Evolutionary conservation across 306 rosid genomes (phyloP).

Genomic region (Pueraria montana): DNA sequence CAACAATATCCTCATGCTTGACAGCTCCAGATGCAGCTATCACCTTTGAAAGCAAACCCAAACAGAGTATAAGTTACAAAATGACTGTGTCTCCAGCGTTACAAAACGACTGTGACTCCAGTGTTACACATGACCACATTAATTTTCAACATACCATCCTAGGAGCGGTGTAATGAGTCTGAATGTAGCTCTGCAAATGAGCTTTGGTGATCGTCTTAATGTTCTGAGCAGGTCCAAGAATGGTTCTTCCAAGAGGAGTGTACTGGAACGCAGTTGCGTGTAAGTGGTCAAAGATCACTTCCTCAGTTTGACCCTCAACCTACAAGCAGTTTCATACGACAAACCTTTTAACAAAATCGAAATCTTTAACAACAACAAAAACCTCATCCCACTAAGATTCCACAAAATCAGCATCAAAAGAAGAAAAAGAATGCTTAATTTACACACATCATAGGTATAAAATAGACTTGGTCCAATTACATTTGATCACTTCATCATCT

Average conservation of each 20-base stretch:
- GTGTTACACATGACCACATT: background rate
- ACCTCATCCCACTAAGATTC: background rate
- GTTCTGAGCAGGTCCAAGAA: constrained; percentile 90
- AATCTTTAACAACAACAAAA: background rate
- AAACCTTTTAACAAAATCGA: background rate
- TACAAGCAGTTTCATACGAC: constrained; percentile 44
- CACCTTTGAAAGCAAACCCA: constrained; percentile 61
- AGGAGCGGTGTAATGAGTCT: constrained; percentile 91
- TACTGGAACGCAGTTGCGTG: constrained; percentile 97
- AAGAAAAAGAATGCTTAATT: background rate
- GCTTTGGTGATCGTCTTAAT: constrained; percentile 83
- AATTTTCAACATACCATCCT: constrained; percentile 72
- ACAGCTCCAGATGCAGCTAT: constrained; percentile 93
- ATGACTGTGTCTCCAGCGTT: background rate
- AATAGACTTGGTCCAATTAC: background rate
- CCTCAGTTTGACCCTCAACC: constrained; percentile 96
- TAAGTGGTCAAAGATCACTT: constrained; percentile 90
- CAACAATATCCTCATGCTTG: constrained; percentile 86
- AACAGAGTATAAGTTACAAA: background rate
- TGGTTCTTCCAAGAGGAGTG: constrained; percentile 92
- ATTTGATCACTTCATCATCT: background rate
- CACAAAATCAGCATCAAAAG: background rate
- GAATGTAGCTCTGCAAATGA: constrained; percentile 84
- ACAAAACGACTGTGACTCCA: background rate
- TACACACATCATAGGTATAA: background rate